phyloP scores from a whole-genome alignment of 305 asterid species.

The Striga hermonthica region DNA sequence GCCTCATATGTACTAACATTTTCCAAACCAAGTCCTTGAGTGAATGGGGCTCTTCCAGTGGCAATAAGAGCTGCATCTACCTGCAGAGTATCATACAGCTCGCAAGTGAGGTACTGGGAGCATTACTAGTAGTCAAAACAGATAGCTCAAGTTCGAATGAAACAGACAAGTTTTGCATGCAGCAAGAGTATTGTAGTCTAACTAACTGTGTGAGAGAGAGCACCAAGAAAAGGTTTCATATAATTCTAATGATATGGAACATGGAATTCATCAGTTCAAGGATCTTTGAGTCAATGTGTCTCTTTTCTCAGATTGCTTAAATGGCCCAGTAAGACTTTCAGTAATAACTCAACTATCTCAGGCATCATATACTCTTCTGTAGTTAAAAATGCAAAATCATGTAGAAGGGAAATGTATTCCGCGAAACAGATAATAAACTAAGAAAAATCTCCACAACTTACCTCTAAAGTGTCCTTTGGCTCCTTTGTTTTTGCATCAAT shows the following conservation, averaged over 20 bases:
- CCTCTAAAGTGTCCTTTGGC: slow-evolving; percentile 84
- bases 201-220: slow-evolving; percentile 24
- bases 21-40: slow-evolving; percentile 93
- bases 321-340: background rate
- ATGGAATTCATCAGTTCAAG: background rate
- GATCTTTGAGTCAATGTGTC: background rate
- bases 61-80: slow-evolving; percentile 98
- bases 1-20: slow-evolving; percentile 53
- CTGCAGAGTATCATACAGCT: slow-evolving; percentile 46
- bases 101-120: background rate
- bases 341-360: slow-evolving; percentile 15
- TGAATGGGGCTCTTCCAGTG: slow-evolving; percentile 95
- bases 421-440: slow-evolving; percentile 28
- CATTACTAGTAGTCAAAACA: slow-evolving; percentile 23
- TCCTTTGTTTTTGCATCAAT: slow-evolving; percentile 96
- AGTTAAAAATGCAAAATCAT: background rate
- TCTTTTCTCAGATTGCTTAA: slow-evolving; percentile 1
- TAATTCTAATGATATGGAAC: background rate
- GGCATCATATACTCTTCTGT: slow-evolving; percentile 21
- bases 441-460: slow-evolving; percentile 35
- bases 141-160: slow-evolving; percentile 24
- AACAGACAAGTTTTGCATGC: slow-evolving; percentile 8
- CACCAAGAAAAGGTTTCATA: slow-evolving; percentile 6
- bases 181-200: slow-evolving; percentile 15
- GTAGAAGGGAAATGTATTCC: slow-evolving; percentile 22